These are phyloP conservation scores for Angomonas deanei DNA, from an alignment of 208 protist species.

Conservation along the genomic window DNA sequence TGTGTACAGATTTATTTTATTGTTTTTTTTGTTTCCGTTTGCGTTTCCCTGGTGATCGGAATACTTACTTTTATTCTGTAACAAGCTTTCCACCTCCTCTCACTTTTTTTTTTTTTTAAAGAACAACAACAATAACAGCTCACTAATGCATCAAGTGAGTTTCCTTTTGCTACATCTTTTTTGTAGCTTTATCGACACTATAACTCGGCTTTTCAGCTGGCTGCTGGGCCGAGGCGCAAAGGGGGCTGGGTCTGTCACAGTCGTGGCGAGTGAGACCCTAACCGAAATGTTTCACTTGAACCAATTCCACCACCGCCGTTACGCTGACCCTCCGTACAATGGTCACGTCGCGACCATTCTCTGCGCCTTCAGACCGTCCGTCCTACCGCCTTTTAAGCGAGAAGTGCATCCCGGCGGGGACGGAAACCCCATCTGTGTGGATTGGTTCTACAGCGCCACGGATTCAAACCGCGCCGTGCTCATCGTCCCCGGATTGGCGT, in stretches of 20 bases:
- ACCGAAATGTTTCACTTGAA: conserved; percentile 26
- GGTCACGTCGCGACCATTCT: conserved; percentile 63
- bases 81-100: not conserved
- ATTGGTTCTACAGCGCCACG: conserved; percentile 30
- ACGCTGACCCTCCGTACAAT: conserved; percentile 43
- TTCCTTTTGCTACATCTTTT: conserved; percentile 23
- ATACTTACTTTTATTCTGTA: conserved; percentile 1
- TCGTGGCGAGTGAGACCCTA: not conserved
- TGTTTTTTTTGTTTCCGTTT: not conserved
- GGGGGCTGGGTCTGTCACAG: not conserved
- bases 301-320: conserved; percentile 13
- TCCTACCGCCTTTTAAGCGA: conserved; percentile 35
- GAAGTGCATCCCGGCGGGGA: conserved; percentile 35
- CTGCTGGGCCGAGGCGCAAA: too few species aligned
- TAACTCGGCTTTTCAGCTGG: too few species aligned
- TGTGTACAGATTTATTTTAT: not conserved
- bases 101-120: conserved; percentile 1
- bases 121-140: not conserved
- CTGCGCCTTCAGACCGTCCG: conserved; percentile 42
- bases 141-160: too few species aligned
- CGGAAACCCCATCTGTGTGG: conserved; percentile 64
- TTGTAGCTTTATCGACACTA: conserved; percentile 9
- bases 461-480: conserved; percentile 39
- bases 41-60: not conserved
- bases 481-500: conserved; percentile 68